A percentile compares a stretch with the other conserved stretches of the same genome.
phyloP scores from a whole-genome alignment of 345 rosid species.

The Kandelia obovata region DNA sequence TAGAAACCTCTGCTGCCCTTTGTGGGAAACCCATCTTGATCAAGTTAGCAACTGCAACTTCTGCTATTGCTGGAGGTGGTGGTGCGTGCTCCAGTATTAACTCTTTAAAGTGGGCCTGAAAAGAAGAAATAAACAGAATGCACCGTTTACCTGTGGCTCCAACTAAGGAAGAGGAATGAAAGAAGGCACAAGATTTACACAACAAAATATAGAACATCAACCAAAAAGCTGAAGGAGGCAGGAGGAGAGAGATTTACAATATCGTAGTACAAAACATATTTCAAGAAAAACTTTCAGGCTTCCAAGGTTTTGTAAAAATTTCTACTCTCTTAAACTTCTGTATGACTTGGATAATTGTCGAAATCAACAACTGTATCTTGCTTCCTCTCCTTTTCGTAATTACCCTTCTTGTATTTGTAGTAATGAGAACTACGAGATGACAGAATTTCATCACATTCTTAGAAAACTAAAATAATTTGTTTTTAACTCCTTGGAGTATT shows the following conservation, averaged over 20 bases:
- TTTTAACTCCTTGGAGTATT: background rate
- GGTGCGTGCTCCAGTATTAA: constrained; percentile 85
- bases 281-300: background rate
- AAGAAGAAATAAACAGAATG: constrained; percentile 10
- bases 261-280: background rate
- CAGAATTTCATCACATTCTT: too few relatives aligned
- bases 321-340: background rate
- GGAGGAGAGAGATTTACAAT: background rate
- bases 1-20: constrained; percentile 72
- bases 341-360: background rate
- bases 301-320: background rate
- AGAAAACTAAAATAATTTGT: too few relatives aligned
- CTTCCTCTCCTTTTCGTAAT: too few relatives aligned
- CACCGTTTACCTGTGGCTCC: background rate
- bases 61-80: constrained; percentile 94
- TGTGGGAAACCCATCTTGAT: constrained; percentile 95
- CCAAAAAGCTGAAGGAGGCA: too few relatives aligned
- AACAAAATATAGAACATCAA: too few relatives aligned
- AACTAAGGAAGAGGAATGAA: background rate
- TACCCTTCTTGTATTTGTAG: too few relatives aligned
- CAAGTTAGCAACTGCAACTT: constrained; percentile 73
- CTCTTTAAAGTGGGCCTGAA: constrained; percentile 78
- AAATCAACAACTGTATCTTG: background rate
- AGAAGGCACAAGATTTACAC: background rate
- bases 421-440: too few relatives aligned